A percentile compares a stretch with the other conserved stretches of the same genome.
These are phyloP conservation scores for Phaeosphaeriaceae sp. DNA, from an alignment of 2,329 filamentous ascomycete species.

Conservation along the genomic window DNA sequence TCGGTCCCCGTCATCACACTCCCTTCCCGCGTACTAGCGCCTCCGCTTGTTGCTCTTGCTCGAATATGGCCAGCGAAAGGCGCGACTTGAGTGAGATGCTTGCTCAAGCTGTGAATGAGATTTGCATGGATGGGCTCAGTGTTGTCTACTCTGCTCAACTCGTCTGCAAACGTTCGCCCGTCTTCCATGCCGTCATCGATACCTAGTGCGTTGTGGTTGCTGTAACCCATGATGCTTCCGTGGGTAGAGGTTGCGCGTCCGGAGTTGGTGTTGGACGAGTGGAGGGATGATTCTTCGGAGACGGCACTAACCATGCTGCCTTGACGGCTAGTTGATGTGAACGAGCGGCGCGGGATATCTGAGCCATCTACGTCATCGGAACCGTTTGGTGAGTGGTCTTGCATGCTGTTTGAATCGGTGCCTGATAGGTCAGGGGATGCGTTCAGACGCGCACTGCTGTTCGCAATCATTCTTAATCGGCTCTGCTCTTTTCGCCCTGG, in stretches of 20 bases:
- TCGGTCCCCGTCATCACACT: constrained; percentile 18
- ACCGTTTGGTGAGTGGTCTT: constrained; percentile 41
- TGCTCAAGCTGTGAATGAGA: constrained; percentile 41
- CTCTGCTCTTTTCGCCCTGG: constrained; percentile 74
- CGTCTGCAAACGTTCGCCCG: constrained; percentile 45
- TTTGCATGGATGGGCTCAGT: constrained; percentile 44
- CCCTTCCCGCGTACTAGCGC: constrained; percentile 18
- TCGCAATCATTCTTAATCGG: constrained; percentile 83
- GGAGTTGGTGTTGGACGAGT: constrained; percentile 20
- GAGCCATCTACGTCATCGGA: constrained; percentile 30
- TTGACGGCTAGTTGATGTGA: constrained; percentile 38
- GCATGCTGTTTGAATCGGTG: constrained; percentile 37
- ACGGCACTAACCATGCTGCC: constrained; percentile 38
- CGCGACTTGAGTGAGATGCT: constrained; percentile 41
- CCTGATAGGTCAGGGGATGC: constrained; percentile 41
- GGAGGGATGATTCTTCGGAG: constrained; percentile 36
- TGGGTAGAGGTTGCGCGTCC: constrained; percentile 27
- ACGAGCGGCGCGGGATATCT: constrained; percentile 31
- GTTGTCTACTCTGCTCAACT: constrained; percentile 43
- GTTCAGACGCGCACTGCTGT: constrained; percentile 69
- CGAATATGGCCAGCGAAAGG: constrained; percentile 30
- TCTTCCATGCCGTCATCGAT: constrained; percentile 33
- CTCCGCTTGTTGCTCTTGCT: constrained; percentile 18
- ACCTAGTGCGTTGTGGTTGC: constrained; percentile 23
- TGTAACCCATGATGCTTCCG: constrained; percentile 31